Conservation (phyloP, 2,329 filamentous ascomycete genomes). For the Ascochyta lentis region DNA sequence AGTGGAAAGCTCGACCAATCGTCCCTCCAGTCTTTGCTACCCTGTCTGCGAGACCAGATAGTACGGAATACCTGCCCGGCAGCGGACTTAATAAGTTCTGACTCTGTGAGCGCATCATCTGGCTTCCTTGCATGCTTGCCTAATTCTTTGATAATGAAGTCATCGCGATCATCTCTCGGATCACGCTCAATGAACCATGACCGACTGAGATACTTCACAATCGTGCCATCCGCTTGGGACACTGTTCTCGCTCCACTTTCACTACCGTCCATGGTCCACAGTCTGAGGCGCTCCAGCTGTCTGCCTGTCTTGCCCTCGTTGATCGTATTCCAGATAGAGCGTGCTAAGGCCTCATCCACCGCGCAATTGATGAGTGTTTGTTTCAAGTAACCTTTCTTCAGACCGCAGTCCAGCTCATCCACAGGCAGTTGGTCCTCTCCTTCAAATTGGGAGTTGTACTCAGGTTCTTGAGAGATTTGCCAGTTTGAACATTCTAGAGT, state of each 20-base stretch:
- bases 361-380: slow-evolving; percentile 28
- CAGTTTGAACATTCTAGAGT: slow-evolving; percentile 25
- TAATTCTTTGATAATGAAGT: slow-evolving; percentile 25
- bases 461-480: slow-evolving; percentile 15
- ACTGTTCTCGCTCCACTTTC: slow-evolving; percentile 3
- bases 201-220: slow-evolving; percentile 22
- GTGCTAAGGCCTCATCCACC: slow-evolving; percentile 29
- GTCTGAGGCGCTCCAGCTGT: slow-evolving; percentile 25
- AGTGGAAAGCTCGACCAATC: slow-evolving; percentile 32
- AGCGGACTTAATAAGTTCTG: not conserved
- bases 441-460: slow-evolving; percentile 20
- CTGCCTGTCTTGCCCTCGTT: slow-evolving; percentile 22
- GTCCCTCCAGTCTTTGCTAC: slow-evolving; percentile 22
- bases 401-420: not conserved
- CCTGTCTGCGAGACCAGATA: slow-evolving; percentile 24
- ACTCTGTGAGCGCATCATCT: not conserved
- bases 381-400: slow-evolving; percentile 21
- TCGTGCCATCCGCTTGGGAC: not conserved
- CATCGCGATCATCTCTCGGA: slow-evolving; percentile 20
- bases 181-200: slow-evolving; percentile 31
- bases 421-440: slow-evolving; percentile 19
- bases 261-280: slow-evolving; percentile 24
- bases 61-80: slow-evolving; percentile 15
- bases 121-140: slow-evolving; percentile 17
- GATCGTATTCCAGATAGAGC: slow-evolving; percentile 27